Conservation (phyloP, 1,139 yeast species). For the Debaryomycetaceae sp. region DNA sequence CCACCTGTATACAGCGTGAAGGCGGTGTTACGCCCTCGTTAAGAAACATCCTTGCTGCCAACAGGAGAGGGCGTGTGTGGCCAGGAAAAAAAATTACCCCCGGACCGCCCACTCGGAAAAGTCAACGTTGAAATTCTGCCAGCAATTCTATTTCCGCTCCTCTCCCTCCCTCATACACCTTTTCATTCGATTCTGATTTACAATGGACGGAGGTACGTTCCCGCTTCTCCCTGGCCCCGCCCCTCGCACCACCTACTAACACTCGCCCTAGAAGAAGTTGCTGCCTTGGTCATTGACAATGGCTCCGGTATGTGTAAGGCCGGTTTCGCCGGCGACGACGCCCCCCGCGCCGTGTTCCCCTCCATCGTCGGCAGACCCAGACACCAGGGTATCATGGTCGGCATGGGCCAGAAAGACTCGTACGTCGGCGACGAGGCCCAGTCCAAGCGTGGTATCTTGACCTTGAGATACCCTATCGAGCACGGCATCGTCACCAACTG, state of each 20-base stretch:
- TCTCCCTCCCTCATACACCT: too few relatives aligned
- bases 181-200: too few relatives aligned
- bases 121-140: too few relatives aligned
- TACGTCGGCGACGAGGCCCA: slow-evolving; percentile 99
- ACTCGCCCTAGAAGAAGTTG: slow-evolving; percentile 35
- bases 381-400: slow-evolving; percentile 99
- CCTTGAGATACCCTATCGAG: slow-evolving; percentile 98
- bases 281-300: slow-evolving; percentile 90
- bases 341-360: slow-evolving; percentile 99
- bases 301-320: slow-evolving; percentile 99
- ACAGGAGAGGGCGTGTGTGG: too few relatives aligned
- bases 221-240: not conserved
- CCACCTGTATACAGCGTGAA: too few relatives aligned
- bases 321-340: slow-evolving; percentile 99
- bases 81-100: too few relatives aligned
- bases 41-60: too few relatives aligned
- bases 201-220: not conserved
- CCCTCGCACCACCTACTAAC: slow-evolving; percentile 10
- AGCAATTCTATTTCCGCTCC: too few relatives aligned
- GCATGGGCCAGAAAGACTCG: slow-evolving; percentile 99
- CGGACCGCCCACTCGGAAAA: too few relatives aligned
- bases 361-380: slow-evolving; percentile 99
- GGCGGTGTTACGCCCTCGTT: too few relatives aligned
- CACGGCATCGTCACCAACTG: slow-evolving; percentile 99
- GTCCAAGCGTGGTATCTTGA: slow-evolving; percentile 99